A percentile compares a stretch with the other conserved stretches of the same genome.
Conservation (phyloP, 768 basidiomycete species). For the Collybia nuda region DNA sequence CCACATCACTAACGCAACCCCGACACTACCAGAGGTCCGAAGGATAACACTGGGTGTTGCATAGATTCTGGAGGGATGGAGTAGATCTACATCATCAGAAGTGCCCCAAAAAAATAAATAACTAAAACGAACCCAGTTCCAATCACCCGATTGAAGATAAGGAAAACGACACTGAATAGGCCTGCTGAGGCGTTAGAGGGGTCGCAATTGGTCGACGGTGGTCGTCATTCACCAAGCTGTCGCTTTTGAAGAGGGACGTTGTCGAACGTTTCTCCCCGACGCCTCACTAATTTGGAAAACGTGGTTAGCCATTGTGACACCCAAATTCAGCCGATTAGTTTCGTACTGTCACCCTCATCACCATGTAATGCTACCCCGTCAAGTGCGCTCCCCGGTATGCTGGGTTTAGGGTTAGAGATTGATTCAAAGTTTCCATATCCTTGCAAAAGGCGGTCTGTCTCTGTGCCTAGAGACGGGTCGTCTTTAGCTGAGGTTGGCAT, state of each 20-base stretch:
- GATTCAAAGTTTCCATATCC: too few species aligned
- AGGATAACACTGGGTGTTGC: constrained; percentile 70
- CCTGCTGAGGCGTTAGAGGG: constrained; percentile 25
- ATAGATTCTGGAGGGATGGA: constrained; percentile 54
- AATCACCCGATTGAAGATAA: constrained; percentile 77
- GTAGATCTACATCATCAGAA: neutral
- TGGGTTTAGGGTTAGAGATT: neutral
- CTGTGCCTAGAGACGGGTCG: neutral
- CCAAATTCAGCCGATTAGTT: too few species aligned
- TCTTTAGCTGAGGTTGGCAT: neutral
- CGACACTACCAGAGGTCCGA: constrained; percentile 67
- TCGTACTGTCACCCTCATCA: constrained; percentile 6
- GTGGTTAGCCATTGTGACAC: neutral
- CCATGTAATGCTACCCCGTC: constrained; percentile 10
- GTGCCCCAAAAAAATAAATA: neutral
- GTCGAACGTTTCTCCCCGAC: constrained; percentile 16
- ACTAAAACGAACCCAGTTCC: constrained; percentile 56
- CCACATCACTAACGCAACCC: constrained; percentile 70
- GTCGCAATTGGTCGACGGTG: neutral
- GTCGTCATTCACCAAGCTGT: constrained; percentile 10
- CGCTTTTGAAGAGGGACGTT: constrained; percentile 13
- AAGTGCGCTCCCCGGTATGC: neutral
- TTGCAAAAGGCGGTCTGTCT: neutral
- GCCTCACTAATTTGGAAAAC: neutral
- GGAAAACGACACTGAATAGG: constrained; percentile 53